phyloP scores from a whole-genome alignment of 371 early-diverging fungal species.

The Mycotypha africana region DNA sequence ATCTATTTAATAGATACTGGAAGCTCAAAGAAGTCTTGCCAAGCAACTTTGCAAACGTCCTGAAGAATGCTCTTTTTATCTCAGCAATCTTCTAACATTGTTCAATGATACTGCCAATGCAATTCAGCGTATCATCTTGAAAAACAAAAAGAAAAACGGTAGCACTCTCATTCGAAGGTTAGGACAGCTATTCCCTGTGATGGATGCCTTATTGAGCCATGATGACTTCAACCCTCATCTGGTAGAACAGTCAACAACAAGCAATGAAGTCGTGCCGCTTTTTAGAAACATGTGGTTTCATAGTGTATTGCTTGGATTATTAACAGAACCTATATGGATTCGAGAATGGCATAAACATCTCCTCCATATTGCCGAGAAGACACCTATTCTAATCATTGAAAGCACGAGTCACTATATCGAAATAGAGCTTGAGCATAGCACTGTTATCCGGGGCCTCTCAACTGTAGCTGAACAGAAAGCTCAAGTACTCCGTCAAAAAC shows the following conservation, averaged over 20 bases:
- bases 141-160: slow-evolving; percentile 48
- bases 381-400: slow-evolving; percentile 79
- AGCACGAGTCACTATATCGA: slow-evolving; percentile 76
- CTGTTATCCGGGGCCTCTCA: slow-evolving; percentile 64
- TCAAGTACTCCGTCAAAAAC: slow-evolving; percentile 24
- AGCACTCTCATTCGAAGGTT: slow-evolving; percentile 54
- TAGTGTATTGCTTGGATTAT: slow-evolving; percentile 71
- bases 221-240: slow-evolving; percentile 58
- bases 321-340: slow-evolving; percentile 75
- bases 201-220: slow-evolving; percentile 57
- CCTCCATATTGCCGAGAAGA: slow-evolving; percentile 72
- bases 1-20: slow-evolving; percentile 23
- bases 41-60: slow-evolving; percentile 41
- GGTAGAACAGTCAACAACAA: slow-evolving; percentile 13
- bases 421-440: slow-evolving; percentile 86
- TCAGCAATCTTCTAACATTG: slow-evolving; percentile 50
- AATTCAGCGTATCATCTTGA: slow-evolving; percentile 45
- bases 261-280: slow-evolving; percentile 60
- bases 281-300: slow-evolving; percentile 93
- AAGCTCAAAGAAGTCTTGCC: slow-evolving; percentile 44
- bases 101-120: slow-evolving; percentile 73
- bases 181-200: slow-evolving; percentile 61
- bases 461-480: slow-evolving; percentile 52
- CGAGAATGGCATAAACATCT: slow-evolving; percentile 69
- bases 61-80: slow-evolving; percentile 53